Evolutionary conservation across 2,329 filamentous ascomycete genomes (phyloP).

Genomic region (Calonectria naviculata): DNA sequence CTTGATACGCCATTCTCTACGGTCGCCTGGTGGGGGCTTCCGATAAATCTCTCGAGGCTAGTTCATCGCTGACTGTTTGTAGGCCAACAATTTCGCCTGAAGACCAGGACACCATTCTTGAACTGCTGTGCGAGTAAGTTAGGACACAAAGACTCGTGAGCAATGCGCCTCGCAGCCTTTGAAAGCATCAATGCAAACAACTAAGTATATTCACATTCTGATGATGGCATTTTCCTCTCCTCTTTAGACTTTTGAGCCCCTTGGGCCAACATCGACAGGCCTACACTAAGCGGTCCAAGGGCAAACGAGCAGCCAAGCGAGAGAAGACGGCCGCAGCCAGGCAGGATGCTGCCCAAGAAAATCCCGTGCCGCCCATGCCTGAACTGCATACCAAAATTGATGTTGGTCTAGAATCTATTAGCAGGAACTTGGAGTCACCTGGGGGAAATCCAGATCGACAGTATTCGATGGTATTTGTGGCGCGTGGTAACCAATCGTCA

Average conservation of each 20-base stretch:
- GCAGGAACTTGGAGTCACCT: slow-evolving; percentile 58
- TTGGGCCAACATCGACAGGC: slow-evolving; percentile 70
- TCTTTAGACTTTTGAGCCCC: slow-evolving; percentile 68
- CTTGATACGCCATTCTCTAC: slow-evolving; percentile 74
- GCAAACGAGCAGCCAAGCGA: slow-evolving; percentile 65
- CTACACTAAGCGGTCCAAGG: slow-evolving; percentile 68
- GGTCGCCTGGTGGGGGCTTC: slow-evolving; percentile 65
- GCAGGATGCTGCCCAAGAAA: slow-evolving; percentile 27
- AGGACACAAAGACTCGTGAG: neutral
- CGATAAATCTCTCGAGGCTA: neutral
- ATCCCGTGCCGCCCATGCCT: slow-evolving; percentile 53
- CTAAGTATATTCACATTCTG: neutral
- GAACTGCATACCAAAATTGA: slow-evolving; percentile 69
- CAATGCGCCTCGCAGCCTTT: neutral
- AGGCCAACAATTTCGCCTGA: slow-evolving; percentile 71
- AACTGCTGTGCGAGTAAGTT: slow-evolving; percentile 73
- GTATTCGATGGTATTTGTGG: slow-evolving; percentile 68
- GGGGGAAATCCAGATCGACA: slow-evolving; percentile 15
- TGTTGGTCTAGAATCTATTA: slow-evolving; percentile 73
- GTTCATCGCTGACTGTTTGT: slow-evolving; percentile 8
- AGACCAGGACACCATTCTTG: slow-evolving; percentile 73
- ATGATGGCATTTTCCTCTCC: neutral
- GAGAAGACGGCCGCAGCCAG: slow-evolving; percentile 53
- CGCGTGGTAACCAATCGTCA: slow-evolving; percentile 66
- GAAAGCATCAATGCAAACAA: neutral